Conservation (phyloP, 306 rosid species). For the Clitoria ternatea region DNA sequence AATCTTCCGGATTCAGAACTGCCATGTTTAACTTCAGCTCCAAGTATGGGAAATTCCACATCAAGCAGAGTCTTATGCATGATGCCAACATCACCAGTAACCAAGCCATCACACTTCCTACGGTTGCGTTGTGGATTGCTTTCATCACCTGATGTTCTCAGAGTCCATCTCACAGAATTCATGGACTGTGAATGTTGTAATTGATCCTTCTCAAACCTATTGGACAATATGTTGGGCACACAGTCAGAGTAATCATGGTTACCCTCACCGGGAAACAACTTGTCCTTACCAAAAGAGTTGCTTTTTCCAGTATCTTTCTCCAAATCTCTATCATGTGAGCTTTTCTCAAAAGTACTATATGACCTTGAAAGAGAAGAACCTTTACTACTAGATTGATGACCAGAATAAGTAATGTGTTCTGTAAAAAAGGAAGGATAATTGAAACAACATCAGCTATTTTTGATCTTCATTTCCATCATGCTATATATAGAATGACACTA, state of each 20-base stretch:
- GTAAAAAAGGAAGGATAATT: background rate
- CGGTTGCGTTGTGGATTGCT: background rate
- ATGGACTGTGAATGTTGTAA: conserved; percentile 12
- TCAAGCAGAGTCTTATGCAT: conserved; percentile 1
- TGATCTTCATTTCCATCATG: background rate
- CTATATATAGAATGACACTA: background rate
- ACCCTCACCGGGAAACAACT: conserved; percentile 1
- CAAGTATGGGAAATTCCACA: conserved; percentile 23
- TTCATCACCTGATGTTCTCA: background rate
- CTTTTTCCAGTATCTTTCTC: conserved; percentile 19
- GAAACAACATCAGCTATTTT: background rate
- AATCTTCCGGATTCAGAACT: conserved; percentile 7
- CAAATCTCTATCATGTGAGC: background rate
- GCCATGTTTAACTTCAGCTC: conserved; percentile 1
- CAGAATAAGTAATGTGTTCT: conserved; percentile 12
- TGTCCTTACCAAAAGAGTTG: background rate
- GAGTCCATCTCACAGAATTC: conserved; percentile 6
- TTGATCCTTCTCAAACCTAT: conserved; percentile 14
- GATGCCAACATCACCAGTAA: background rate
- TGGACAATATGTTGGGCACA: background rate
- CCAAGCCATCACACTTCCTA: background rate
- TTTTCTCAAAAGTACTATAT: conserved; percentile 11
- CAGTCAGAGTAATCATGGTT: background rate
- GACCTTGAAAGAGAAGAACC: conserved; percentile 10
- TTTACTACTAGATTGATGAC: background rate